Percentiles rank a stretch among this genome's conserved stretches.
Evolutionary conservation across 192 early-diverging fungal genomes (phyloP).

Genomic region (Thamnidium elegans): DNA sequence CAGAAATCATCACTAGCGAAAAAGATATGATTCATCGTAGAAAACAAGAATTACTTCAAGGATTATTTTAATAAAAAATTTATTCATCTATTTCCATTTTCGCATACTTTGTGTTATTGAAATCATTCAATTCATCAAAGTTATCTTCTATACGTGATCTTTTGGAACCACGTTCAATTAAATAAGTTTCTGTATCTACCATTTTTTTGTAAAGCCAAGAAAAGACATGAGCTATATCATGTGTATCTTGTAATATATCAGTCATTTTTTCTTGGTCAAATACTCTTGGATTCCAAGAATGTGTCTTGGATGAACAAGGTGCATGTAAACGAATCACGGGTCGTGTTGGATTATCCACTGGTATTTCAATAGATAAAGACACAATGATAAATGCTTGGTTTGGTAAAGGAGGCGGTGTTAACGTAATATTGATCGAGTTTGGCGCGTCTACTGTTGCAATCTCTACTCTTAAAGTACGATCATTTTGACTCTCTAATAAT

Average conservation of each 20-base stretch:
- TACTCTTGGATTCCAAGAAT: slow-evolving; percentile 20
- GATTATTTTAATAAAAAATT: slow-evolving; percentile 20
- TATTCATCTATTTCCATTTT: slow-evolving; percentile 15
- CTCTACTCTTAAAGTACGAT: slow-evolving; percentile 21
- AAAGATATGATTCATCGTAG: slow-evolving; percentile 39
- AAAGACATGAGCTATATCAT: slow-evolving; percentile 15
- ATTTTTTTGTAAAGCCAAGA: slow-evolving; percentile 24
- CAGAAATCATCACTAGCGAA: slow-evolving; percentile 30
- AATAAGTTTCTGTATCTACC: not conserved
- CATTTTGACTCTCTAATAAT: slow-evolving; percentile 10
- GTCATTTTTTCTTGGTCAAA: slow-evolving; percentile 33
- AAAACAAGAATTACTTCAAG: slow-evolving; percentile 27
- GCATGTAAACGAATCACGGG: slow-evolving; percentile 22
- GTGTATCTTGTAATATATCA: slow-evolving; percentile 13
- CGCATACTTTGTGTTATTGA: slow-evolving; percentile 1
- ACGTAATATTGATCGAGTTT: slow-evolving; percentile 19
- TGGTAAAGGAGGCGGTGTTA: slow-evolving; percentile 13
- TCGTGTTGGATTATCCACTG: slow-evolving; percentile 7
- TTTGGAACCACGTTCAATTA: not conserved
- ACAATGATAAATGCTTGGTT: slow-evolving; percentile 15
- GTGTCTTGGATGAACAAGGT: not conserved
- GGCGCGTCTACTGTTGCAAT: slow-evolving; percentile 22
- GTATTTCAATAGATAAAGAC: slow-evolving; percentile 21
- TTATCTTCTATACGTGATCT: not conserved
- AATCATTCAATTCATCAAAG: slow-evolving; percentile 6